A percentile compares a stretch with the other conserved stretches of the same genome.
These are phyloP conservation scores for Epichloe festucae DNA, from an alignment of 2,329 filamentous ascomycete species.

Conservation along the genomic window DNA sequence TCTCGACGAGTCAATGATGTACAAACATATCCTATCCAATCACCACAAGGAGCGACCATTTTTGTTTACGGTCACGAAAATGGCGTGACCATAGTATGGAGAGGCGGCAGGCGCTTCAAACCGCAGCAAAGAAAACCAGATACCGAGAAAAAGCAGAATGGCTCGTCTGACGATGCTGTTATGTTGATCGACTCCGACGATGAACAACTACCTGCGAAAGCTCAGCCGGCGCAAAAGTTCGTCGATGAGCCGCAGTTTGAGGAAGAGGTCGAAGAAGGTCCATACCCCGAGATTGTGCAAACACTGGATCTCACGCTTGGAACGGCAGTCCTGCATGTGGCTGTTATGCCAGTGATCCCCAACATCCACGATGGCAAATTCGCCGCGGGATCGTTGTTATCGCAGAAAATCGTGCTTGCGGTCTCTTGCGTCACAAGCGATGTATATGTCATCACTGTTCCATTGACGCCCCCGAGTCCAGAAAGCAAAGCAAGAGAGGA, in stretches of 20 bases:
- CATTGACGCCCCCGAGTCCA: conserved; percentile 48
- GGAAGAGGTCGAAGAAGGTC: conserved; percentile 33
- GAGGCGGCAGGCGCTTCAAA: conserved; percentile 49
- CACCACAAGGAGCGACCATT: conserved; percentile 50
- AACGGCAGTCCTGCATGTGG: conserved; percentile 41
- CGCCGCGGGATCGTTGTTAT: conserved; percentile 35
- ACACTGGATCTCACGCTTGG: conserved; percentile 48
- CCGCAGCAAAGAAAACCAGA: conserved; percentile 20
- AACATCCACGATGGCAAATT: conserved; percentile 34
- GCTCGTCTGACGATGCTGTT: conserved; percentile 36
- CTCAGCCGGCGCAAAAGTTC: conserved; percentile 19
- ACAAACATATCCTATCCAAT: conserved; percentile 47
- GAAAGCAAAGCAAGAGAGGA: conserved; percentile 44
- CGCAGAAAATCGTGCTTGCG: conserved; percentile 46
- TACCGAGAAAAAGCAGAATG: conserved; percentile 36
- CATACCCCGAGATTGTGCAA: conserved; percentile 44
- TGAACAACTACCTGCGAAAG: conserved; percentile 30
- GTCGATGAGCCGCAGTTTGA: conserved; percentile 48
- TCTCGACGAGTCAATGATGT: conserved; percentile 44
- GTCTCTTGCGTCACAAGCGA: conserved; percentile 46
- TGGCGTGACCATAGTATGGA: conserved; percentile 48
- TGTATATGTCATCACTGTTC: conserved; percentile 44
- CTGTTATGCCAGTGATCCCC: conserved; percentile 39
- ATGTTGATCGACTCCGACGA: conserved; percentile 55
- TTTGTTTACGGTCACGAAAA: conserved; percentile 51